A percentile compares a stretch with the other conserved stretches of the same genome.
Conservation (phyloP, 75 land plant genomes). For the Chamaecyparis obtusa region DNA sequence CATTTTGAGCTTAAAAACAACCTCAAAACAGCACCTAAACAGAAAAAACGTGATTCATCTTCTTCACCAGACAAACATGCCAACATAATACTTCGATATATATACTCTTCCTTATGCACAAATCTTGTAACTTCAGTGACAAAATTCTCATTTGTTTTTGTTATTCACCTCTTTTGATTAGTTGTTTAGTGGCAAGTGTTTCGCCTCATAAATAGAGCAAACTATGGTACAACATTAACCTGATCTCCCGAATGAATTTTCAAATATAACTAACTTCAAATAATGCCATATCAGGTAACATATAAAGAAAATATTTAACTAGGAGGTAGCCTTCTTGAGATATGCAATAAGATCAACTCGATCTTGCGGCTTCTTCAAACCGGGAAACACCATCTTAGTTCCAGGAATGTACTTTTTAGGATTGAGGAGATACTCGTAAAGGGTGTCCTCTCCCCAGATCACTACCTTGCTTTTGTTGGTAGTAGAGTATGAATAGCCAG, state of each 20-base stretch:
- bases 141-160: too few relatives aligned
- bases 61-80: too few relatives aligned
- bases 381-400: conserved; percentile 89
- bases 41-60: too few relatives aligned
- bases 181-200: too few relatives aligned
- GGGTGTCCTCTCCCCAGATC: conserved; percentile 57
- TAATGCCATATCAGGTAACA: neutral
- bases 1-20: too few relatives aligned
- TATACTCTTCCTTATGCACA: too few relatives aligned
- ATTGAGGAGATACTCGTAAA: conserved; percentile 82
- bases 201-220: neutral
- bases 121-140: too few relatives aligned
- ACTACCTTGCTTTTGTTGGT: conserved; percentile 80
- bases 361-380: conserved; percentile 84
- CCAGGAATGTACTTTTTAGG: conserved; percentile 93
- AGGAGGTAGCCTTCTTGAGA: conserved; percentile 54
- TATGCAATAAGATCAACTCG: conserved; percentile 77
- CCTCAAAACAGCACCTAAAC: too few relatives aligned
- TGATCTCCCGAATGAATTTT: neutral
- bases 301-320: neutral
- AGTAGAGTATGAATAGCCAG: conserved; percentile 73
- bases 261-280: neutral
- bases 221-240: neutral
- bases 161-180: too few relatives aligned
- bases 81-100: too few relatives aligned